Evolutionary conservation across 1,284 basidiomycete species (phyloP).

Genomic region (Ustanciosporium gigantosporum): DNA sequence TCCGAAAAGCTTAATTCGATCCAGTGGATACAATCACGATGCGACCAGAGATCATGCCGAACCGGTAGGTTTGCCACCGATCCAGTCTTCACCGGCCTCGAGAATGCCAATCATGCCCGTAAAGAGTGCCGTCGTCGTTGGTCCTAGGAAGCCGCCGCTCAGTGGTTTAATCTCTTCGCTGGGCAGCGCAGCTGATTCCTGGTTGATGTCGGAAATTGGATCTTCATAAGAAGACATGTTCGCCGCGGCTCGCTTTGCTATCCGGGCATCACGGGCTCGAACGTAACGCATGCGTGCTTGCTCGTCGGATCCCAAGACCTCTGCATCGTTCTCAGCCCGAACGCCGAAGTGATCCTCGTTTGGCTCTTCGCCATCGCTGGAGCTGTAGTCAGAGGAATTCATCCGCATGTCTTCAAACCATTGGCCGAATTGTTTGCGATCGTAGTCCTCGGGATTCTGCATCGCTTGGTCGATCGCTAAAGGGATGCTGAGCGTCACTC

Average conservation of each 20-base stretch:
- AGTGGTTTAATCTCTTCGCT: slow-evolving; percentile 18
- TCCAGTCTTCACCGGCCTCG: slow-evolving; percentile 54
- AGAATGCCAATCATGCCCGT: slow-evolving; percentile 51
- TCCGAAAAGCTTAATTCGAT: neutral
- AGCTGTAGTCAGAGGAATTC: slow-evolving; percentile 19
- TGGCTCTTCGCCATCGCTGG: slow-evolving; percentile 15
- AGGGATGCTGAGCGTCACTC: slow-evolving; percentile 77
- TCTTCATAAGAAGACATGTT: slow-evolving; percentile 13
- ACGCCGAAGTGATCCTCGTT: slow-evolving; percentile 12
- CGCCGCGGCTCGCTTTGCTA: slow-evolving; percentile 23
- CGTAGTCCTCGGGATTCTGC: slow-evolving; percentile 41
- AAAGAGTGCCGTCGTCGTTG: slow-evolving; percentile 43
- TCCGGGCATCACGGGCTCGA: slow-evolving; percentile 31
- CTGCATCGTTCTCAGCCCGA: slow-evolving; percentile 5
- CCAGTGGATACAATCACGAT: neutral
- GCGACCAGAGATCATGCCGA: neutral
- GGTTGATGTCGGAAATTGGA: slow-evolving; percentile 1
- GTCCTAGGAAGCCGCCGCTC: slow-evolving; percentile 39
- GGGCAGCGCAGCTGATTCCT: slow-evolving; percentile 28
- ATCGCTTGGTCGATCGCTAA: slow-evolving; percentile 76
- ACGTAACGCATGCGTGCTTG: slow-evolving; percentile 26
- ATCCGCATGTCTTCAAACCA: slow-evolving; percentile 34
- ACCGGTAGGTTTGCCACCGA: slow-evolving; percentile 37
- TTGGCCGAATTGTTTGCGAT: slow-evolving; percentile 26
- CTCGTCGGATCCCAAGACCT: slow-evolving; percentile 19